A percentile compares a stretch with the other conserved stretches of the same genome.
These are phyloP conservation scores for Sporobolomyces phaffii DNA, from an alignment of 768 basidiomycete species.

Conservation along the genomic window DNA sequence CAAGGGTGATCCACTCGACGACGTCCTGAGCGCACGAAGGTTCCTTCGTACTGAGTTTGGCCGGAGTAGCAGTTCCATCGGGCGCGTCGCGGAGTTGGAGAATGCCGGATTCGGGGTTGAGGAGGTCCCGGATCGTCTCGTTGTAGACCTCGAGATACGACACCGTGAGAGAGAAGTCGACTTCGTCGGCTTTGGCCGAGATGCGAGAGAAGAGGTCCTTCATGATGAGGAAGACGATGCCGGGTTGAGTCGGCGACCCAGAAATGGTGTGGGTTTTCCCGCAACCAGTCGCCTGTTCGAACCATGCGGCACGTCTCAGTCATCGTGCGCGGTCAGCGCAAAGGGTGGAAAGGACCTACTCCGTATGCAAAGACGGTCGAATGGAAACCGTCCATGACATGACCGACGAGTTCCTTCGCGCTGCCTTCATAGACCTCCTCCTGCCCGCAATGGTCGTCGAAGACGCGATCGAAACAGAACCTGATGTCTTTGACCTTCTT, in stretches of 20 bases:
- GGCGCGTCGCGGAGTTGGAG: constrained; percentile 92
- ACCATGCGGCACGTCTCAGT: background rate
- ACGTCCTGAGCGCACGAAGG: constrained; percentile 85
- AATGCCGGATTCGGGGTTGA: constrained; percentile 70
- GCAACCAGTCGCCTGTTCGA: constrained; percentile 89
- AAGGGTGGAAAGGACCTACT: constrained; percentile 53
- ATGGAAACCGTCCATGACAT: constrained; percentile 88
- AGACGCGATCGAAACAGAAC: constrained; percentile 95
- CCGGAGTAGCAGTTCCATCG: constrained; percentile 68
- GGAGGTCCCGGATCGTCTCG: constrained; percentile 93
- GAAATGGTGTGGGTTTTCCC: constrained; percentile 99
- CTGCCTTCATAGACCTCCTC: constrained; percentile 81
- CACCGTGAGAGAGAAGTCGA: constrained; percentile 65
- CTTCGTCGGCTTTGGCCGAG: constrained; percentile 75
- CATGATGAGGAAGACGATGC: constrained; percentile 95
- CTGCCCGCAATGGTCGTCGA: constrained; percentile 72
- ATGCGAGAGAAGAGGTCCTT: constrained; percentile 91
- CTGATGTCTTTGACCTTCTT: constrained; percentile 94
- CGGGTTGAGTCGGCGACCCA: constrained; percentile 77
- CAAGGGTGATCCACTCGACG: constrained; percentile 81
- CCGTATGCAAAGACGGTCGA: constrained; percentile 98
- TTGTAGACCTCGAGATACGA: constrained; percentile 99
- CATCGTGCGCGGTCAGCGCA: background rate
- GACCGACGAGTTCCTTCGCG: constrained; percentile 72
- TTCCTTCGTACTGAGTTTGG: constrained; percentile 71